Evolutionary conservation across 805 yeast genomes (phyloP).

Genomic region (Ogataea degrootiae): DNA sequence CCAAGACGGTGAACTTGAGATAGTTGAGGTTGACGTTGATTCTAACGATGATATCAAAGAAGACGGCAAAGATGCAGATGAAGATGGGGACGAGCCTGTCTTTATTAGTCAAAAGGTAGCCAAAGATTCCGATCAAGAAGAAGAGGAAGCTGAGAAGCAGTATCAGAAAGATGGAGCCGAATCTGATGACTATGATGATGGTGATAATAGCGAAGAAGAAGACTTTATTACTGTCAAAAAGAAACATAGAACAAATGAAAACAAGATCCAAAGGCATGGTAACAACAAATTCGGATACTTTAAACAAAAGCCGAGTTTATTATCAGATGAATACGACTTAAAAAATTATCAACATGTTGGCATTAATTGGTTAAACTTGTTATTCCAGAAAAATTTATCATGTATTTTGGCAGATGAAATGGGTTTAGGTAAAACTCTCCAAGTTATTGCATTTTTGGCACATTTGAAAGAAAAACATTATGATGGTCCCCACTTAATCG

Average conservation of each 20-base stretch:
- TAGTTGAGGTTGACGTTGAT: constrained; percentile 44
- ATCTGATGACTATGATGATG: constrained; percentile 27
- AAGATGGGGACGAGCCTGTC: constrained; percentile 19
- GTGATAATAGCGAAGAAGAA: constrained; percentile 20
- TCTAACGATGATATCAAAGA: constrained; percentile 42
- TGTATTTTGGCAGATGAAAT: constrained; percentile 97
- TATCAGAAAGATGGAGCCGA: neutral
- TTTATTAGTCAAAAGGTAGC: constrained; percentile 35
- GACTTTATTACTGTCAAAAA: constrained; percentile 20
- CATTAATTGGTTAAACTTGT: constrained; percentile 80
- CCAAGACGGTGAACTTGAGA: constrained; percentile 57
- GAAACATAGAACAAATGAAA: constrained; percentile 11
- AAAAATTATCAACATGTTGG: constrained; percentile 97
- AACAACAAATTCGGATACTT: constrained; percentile 38
- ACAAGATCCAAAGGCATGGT: neutral
- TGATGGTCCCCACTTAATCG: constrained; percentile 83
- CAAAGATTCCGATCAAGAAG: constrained; percentile 9
- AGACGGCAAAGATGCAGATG: constrained; percentile 16
- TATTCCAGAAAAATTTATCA: constrained; percentile 74
- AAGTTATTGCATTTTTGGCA: constrained; percentile 89
- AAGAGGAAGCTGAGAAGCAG: constrained; percentile 24
- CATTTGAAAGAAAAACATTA: constrained; percentile 60
- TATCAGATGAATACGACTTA: constrained; percentile 60
- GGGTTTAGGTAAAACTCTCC: constrained; percentile 98
- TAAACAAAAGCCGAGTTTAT: constrained; percentile 63